phyloP scores from a whole-genome alignment of 208 protist species.

The Sergeia podlipaevii region DNA sequence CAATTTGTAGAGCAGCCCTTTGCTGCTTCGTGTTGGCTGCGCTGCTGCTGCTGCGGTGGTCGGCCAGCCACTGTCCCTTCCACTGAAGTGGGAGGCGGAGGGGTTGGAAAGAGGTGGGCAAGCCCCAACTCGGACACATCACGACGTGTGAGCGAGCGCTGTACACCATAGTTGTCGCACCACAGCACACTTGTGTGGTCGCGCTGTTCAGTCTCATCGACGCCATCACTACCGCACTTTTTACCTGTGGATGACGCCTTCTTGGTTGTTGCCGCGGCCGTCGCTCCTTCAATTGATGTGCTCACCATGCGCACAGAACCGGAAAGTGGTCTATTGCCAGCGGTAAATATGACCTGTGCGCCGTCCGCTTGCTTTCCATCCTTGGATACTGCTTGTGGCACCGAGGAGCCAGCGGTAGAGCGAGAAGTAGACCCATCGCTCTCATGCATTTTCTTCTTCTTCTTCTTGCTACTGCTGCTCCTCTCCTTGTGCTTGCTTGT shows the following conservation, averaged over 20 bases:
- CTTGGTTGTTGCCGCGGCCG: not conserved
- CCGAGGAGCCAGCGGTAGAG: too few relatives aligned
- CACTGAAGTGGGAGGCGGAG: not conserved
- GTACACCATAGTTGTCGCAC: conserved; percentile 19
- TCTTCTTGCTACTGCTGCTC: too few relatives aligned
- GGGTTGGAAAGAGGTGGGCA: conserved; percentile 33
- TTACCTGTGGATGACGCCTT: not conserved
- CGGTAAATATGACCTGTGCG: too few relatives aligned
- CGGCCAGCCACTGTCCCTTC: not conserved
- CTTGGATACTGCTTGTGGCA: too few relatives aligned
- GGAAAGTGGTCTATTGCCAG: too few relatives aligned
- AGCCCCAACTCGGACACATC: conserved; percentile 31
- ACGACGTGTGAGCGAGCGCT: conserved; percentile 12
- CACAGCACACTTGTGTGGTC: too few relatives aligned
- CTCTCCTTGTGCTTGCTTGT: too few relatives aligned
- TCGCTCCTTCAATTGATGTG: too few relatives aligned
- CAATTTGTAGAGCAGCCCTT: not conserved
- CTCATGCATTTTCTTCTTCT: too few relatives aligned
- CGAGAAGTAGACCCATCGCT: too few relatives aligned
- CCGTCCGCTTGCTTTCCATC: too few relatives aligned
- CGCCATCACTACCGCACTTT: conserved; percentile 1
- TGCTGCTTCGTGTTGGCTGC: conserved; percentile 1
- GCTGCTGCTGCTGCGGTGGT: not conserved
- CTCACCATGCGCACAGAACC: too few relatives aligned
- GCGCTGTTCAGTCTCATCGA: conserved; percentile 7